Evolutionary conservation across 2,329 filamentous ascomycete species (phyloP).

Genomic region (Diaporthe ampelina): DNA sequence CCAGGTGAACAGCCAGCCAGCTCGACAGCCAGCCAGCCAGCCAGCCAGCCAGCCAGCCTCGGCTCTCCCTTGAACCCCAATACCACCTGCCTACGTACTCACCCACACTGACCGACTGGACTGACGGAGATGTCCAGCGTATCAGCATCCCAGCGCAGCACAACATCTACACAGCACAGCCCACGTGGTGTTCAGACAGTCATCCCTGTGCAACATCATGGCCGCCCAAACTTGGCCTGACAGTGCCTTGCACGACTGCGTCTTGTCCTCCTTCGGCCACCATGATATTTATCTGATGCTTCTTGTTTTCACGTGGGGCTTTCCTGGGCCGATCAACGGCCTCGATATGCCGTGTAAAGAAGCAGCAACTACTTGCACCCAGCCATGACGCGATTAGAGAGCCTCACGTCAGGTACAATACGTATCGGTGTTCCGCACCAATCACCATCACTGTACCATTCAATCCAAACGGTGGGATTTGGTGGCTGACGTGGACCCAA

Average conservation of each 20-base stretch:
- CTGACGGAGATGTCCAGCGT: background rate
- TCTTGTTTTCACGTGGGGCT: background rate
- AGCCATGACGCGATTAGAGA: slow-evolving; percentile 24
- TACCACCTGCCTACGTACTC: slow-evolving; percentile 1
- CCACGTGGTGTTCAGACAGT: slow-evolving; percentile 3
- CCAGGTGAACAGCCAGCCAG: background rate
- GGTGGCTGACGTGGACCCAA: slow-evolving; percentile 28
- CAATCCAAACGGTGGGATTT: slow-evolving; percentile 11
- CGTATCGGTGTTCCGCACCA: slow-evolving; percentile 6
- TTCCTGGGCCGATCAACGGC: background rate
- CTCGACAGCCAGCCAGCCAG: too few relatives aligned
- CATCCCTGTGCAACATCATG: background rate
- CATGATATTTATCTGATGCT: background rate
- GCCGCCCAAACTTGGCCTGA: background rate
- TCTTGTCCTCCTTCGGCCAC: background rate
- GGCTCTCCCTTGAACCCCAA: background rate
- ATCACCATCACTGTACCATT: background rate
- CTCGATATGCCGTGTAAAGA: background rate
- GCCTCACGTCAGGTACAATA: slow-evolving; percentile 27
- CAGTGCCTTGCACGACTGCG: background rate
- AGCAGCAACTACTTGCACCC: background rate
- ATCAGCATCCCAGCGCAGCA: background rate
- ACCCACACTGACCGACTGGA: background rate
- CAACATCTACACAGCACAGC: slow-evolving; percentile 1
- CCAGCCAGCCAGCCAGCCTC: slow-evolving; percentile 1